phyloP scores from a whole-genome alignment of 1,284 basidiomycete genomes.

The Pholiota adiposa region DNA sequence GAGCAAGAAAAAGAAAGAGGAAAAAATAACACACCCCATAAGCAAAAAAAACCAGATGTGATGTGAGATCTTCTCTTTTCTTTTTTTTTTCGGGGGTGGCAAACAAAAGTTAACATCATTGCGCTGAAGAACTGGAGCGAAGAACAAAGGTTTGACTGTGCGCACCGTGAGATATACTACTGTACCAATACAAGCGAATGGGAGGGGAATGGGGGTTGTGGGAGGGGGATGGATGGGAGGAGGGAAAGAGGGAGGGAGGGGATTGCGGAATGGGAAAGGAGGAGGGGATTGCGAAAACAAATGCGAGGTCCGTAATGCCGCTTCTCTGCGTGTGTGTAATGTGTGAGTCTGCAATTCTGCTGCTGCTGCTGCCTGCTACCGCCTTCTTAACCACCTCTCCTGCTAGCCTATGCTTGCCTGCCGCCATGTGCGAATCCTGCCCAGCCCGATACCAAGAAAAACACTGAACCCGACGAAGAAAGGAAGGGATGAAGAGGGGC shows the following conservation, averaged over 20 bases:
- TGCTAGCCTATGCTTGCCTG: slow-evolving; percentile 1
- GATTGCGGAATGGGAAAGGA: neutral
- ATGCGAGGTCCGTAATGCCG: slow-evolving; percentile 10
- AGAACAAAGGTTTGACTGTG: slow-evolving; percentile 39
- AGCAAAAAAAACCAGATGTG: no score
- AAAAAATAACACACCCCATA: slow-evolving; percentile 4
- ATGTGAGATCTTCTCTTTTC: neutral
- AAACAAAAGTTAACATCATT: slow-evolving; percentile 2
- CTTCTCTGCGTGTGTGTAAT: slow-evolving; percentile 4
- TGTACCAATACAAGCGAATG: slow-evolving; percentile 50
- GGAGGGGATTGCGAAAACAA: slow-evolving; percentile 5
- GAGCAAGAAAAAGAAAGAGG: neutral
- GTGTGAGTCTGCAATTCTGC: neutral
- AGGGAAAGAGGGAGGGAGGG: neutral
- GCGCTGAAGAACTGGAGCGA: neutral
- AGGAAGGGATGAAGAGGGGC: neutral
- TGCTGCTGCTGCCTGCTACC: slow-evolving; percentile 7
- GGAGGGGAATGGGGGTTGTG: slow-evolving; percentile 5
- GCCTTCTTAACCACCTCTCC: neutral
- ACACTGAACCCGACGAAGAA: neutral
- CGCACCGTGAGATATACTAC: slow-evolving; percentile 53
- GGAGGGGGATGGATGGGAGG: neutral
- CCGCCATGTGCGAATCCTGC: neutral
- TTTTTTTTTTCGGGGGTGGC: neutral
- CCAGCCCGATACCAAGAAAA: neutral